Base-by-base conservation (phyloP, 495 filamentous ascomycete species). In the Xylaria bambusicola region DNA sequence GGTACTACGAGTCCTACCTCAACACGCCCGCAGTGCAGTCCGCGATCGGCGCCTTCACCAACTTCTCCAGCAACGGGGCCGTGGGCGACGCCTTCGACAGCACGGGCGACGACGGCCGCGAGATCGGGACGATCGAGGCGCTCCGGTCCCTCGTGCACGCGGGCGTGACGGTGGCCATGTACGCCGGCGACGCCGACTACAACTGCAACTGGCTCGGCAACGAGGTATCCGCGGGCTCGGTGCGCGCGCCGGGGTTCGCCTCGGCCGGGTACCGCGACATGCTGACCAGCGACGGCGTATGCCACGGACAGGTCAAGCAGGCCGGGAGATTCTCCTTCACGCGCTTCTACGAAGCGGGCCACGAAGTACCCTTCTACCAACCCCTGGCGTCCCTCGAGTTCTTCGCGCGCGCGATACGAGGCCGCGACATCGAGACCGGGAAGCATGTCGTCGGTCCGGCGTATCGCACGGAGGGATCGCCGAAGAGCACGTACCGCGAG, bases 331-430 rank as follows among this genome's bases (percentile, higher is more conserved):
- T 88, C 70, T 80, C 79, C 49, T 90, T 89, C 66, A 77, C 80
- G 7, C 73, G 86, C 0, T 72, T 88, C n/a, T 88, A 84, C 67
- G 78, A 86, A 62, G 79, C 79, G 48, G 86, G 87, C 0, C 87
- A 90, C 64, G 80, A 87, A 61, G 85, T 88, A 4, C 87, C 87
- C 1, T 86, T 88, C 66, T 89, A 90, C 63, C 85, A 88, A 66
- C 87, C 87, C 0, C 64, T 87, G 29, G 76, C 80, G n/a, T 64
- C 85, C 3, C 74, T 87, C 6, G 77, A 79, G 57, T 73, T 86
- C 38, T 88, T 89, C 63, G 77, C 83, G 63, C 76, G 87, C 6
- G 79, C 74, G 0, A 79, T 88, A 48, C 66, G 65, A 4, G 81
- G 84, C 15, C 68, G 66, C 36, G 86, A 88, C 51, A 75, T 89